Base-by-base conservation (phyloP, 352 stramenopile genomes). In the Halophytophthora batemanensis region DNA sequence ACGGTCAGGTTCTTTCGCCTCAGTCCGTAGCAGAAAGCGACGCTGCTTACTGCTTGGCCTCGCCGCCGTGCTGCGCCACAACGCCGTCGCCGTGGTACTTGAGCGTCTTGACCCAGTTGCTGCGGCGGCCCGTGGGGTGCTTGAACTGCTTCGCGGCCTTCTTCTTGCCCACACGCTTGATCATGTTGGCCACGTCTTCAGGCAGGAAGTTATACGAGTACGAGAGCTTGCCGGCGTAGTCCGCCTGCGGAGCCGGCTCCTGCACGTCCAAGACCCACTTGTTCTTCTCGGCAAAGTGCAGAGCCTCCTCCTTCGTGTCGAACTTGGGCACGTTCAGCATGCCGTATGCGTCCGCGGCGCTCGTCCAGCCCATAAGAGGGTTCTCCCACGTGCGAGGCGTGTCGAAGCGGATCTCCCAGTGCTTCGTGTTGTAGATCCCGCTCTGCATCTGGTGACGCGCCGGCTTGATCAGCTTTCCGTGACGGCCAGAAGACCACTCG, bases 311-410 rank as follows among this genome's bases (percentile, higher is more conserved):
- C 46, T 92, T 79, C 38, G 75, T 96, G 60, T 93, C 76, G 51
- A 98, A 98, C 59, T 85, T 89, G 62, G 94, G 64, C 56, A 86
- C 72, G n/a, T n/a, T n/a, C 50, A 94, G 70, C 56, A 68, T 83
- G 33, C 90, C 74, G 59, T 97, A 82, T 43, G 91, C 68, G 69
- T 98, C 93, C 22, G 80, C 81, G 36, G 77, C 93, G 48, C 72
- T 93, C 28, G 87, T 95, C 93, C 93, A 98, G 51, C 90, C 90
- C 93, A 98, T 98, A 25, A 98, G 74, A 21, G 90, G 88, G 76
- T 98, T 98, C 19, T 79, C 66, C 93, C 93, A 98, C 58, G 77
- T 90, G 45, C 76, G 77, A 10, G 75, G 62, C 42, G 72, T 39
- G 48, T 88, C 58, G 50, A 91, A 91, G 46, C 80, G 78, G 61